These are phyloP conservation scores for Hevea brasiliensis DNA, from an alignment of 345 rosid species.

Conservation along the genomic window DNA sequence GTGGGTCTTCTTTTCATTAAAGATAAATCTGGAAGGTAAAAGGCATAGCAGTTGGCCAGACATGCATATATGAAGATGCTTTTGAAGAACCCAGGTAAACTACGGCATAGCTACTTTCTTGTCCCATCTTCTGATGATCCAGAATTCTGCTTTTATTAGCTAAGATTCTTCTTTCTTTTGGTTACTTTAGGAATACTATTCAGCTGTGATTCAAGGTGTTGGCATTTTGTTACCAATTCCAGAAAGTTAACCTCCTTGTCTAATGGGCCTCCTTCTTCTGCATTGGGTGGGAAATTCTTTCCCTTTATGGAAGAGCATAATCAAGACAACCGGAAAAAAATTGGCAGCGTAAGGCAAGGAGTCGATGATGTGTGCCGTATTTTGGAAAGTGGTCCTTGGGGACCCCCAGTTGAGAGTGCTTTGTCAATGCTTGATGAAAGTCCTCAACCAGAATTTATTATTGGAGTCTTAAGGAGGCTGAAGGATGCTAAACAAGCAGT, in stretches of 20 bases:
- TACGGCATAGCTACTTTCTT: background rate
- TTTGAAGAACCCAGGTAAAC: conserved; percentile 21
- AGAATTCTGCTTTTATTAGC: background rate
- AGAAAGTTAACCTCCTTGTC: conserved; percentile 39
- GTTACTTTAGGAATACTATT: conserved; percentile 38
- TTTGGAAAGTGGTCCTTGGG: conserved; percentile 72
- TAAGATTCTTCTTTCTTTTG: background rate
- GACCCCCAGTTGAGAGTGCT: conserved; percentile 58
- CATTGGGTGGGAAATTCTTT: conserved; percentile 24
- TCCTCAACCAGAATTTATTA: conserved; percentile 57
- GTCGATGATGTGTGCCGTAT: conserved; percentile 54
- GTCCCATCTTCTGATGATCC: background rate
- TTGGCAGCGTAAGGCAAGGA: conserved; percentile 35
- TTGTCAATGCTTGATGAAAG: conserved; percentile 47
- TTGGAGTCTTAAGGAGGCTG: conserved; percentile 64
- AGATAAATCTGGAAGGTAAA: background rate
- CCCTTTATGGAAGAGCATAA: conserved; percentile 28
- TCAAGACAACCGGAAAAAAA: conserved; percentile 37
- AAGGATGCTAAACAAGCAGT: conserved; percentile 62
- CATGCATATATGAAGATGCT: conserved; percentile 15
- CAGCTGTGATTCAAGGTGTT: conserved; percentile 21
- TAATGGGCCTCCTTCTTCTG: conserved; percentile 33
- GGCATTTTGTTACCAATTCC: conserved; percentile 19
- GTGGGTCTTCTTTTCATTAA: no score
- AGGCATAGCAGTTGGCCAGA: background rate